Evolutionary conservation across 1,139 yeast species (phyloP).

Genomic region (Yamadazyma spencermartinsiae): DNA sequence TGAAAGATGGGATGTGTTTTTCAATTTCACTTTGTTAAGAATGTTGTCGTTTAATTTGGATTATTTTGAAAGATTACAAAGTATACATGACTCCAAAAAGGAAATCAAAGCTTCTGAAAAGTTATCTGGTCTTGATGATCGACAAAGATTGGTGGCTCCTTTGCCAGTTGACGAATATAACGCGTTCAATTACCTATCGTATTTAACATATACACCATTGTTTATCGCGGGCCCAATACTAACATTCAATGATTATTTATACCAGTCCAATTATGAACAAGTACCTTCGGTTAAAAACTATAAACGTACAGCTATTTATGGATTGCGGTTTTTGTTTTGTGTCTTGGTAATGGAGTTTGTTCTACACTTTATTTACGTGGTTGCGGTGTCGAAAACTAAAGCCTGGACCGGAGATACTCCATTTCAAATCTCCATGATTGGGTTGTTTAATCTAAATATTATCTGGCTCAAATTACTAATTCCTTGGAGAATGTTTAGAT

Average conservation of each 20-base stretch:
- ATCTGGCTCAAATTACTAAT: conserved; percentile 90
- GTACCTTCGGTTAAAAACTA: conserved; percentile 42
- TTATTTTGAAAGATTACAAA: conserved; percentile 49
- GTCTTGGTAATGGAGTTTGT: conserved; percentile 84
- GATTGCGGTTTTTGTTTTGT: conserved; percentile 67
- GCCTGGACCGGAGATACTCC: conserved; percentile 94
- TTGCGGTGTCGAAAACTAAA: conserved; percentile 82
- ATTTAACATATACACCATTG: conserved; percentile 80
- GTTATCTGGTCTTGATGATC: conserved; percentile 49
- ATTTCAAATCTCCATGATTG: conserved; percentile 92
- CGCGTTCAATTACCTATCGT: conserved; percentile 66
- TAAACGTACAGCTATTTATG: conserved; percentile 60
- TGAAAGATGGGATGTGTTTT: conserved; percentile 93
- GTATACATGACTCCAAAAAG: conserved; percentile 13
- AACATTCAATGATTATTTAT: conserved; percentile 86
- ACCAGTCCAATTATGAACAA: conserved; percentile 56
- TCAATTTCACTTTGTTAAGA: conserved; percentile 82
- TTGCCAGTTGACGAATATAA: conserved; percentile 61
- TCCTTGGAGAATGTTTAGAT: conserved; percentile 94
- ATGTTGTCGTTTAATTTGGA: conserved; percentile 84
- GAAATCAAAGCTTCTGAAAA: conserved; percentile 12
- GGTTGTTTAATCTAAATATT: conserved; percentile 82
- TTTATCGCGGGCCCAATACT: conserved; percentile 94
- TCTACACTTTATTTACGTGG: conserved; percentile 87
- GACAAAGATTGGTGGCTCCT: conserved; percentile 67